Evolutionary conservation across 2,329 filamentous ascomycete species (phyloP).

Genomic region (Sporothrix pseudoabietina): DNA sequence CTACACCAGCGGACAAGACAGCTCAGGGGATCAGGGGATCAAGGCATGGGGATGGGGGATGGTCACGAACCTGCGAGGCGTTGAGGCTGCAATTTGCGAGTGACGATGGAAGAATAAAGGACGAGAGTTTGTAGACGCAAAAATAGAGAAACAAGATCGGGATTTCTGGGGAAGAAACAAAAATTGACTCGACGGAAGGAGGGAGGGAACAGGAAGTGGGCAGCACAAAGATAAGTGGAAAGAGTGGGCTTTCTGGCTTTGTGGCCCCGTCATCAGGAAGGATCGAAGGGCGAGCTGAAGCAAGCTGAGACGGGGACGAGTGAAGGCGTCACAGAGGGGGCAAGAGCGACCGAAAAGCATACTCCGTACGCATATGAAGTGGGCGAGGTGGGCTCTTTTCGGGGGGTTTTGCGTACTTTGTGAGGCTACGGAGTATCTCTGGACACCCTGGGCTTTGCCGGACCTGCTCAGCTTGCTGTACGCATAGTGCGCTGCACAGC

Average conservation of each 20-base stretch:
- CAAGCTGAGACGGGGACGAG: constrained; percentile 16
- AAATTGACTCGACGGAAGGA: constrained; percentile 17
- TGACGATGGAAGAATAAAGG: constrained; percentile 18
- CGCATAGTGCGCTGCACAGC: constrained; percentile 5
- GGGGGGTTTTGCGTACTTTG: neutral
- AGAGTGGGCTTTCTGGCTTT: constrained; percentile 25
- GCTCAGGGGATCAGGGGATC: neutral
- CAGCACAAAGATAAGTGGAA: constrained; percentile 28
- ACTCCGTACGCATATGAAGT: neutral
- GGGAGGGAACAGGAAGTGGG: constrained; percentile 25
- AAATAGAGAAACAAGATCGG: neutral
- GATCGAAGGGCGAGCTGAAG: constrained; percentile 19
- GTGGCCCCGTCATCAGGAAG: neutral
- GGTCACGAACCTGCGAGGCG: constrained; percentile 24
- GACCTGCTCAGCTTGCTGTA: neutral
- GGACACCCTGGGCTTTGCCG: neutral
- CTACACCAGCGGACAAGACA: constrained; percentile 1
- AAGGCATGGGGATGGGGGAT: neutral
- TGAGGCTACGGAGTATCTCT: neutral
- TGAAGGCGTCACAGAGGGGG: constrained; percentile 17
- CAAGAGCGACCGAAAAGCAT: constrained; percentile 12
- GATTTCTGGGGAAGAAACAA: constrained; percentile 18
- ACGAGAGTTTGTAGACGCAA: neutral
- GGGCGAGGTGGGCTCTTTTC: constrained; percentile 16
- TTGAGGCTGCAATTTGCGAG: constrained; percentile 24